Base-by-base conservation (phyloP, 148 eudicot genomes). In the Chenopodium formosanum region DNA sequence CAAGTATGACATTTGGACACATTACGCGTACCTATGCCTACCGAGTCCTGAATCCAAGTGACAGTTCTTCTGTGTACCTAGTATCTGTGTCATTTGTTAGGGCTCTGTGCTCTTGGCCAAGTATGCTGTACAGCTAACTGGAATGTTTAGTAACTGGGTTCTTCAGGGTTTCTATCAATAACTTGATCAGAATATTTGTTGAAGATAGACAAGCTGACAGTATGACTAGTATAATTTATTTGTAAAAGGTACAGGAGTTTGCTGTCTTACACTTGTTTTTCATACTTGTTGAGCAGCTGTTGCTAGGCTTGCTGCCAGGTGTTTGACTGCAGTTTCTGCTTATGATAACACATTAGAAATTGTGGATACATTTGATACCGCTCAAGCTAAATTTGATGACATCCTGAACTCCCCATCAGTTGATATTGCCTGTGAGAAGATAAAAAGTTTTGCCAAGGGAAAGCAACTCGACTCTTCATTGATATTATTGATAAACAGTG, bases 381-480 rank as follows among this genome's bases (percentile, higher is more conserved):
- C 99, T 52, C 98, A 94, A 84, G 91, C 91, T 81, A 96, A 96
- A 78, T 94, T 96, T 84, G 86, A 92, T 76, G 94, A 91, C 78
- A 92, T 96, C 79, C 87, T 96, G 73, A 92, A 90, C 86, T 92
- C 98, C 27, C 89, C 95, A 58, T 96, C 99, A 60, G 75, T 94
- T 77, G 99, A 96, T 82, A 88, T 56, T 71, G 99, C 99, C 56
- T 94, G 99, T 88, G 97, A 92, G 60, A 94, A 92, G 88, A 91
- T 96, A 76, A 90, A 86, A 84, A 92, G 94, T 86, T 94, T 96
- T 80, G 94, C 98, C 65, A 96, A 94, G 89, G 90, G 90, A 80
- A 96, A 96, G 83, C 93, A 91, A 83, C 98, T 96, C 4, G 98
- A 96, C 78, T 96, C 99, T 58, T 96, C 99, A 75, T 90, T 96